Conservation (phyloP, 2,329 filamentous ascomycete species). For the Trichoderma breve region DNA sequence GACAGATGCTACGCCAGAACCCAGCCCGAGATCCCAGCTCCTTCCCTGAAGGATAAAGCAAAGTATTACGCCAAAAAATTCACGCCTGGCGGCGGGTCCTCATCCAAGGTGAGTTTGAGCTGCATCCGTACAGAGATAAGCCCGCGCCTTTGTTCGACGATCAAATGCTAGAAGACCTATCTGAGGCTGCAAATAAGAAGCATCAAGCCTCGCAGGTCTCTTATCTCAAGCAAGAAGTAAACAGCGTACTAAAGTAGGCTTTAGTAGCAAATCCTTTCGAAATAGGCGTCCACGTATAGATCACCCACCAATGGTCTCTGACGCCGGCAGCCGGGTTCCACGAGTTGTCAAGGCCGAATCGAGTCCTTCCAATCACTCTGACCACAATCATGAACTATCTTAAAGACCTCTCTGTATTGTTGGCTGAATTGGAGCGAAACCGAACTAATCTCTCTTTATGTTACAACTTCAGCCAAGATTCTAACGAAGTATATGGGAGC, state of each 20-base stretch:
- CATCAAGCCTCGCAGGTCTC: background rate
- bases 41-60: conserved; percentile 5
- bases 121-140: background rate
- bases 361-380: background rate
- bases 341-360: background rate
- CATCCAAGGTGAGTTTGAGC: conserved; percentile 4
- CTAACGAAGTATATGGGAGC: background rate
- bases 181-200: background rate
- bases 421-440: background rate
- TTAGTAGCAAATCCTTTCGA: background rate
- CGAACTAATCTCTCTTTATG: background rate
- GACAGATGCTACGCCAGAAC: background rate
- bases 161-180: background rate
- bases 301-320: background rate
- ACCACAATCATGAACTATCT: background rate
- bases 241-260: background rate
- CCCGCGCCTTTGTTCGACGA: background rate
- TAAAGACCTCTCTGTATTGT: background rate
- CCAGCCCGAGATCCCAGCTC: background rate
- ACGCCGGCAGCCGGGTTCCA: background rate
- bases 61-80: conserved; percentile 9
- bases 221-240: background rate
- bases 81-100: background rate
- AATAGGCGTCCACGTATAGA: background rate
- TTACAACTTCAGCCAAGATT: background rate